These are phyloP conservation scores for Scheffersomyces quercinus DNA, from an alignment of 1,139 yeast genomes.

Conservation along the genomic window DNA sequence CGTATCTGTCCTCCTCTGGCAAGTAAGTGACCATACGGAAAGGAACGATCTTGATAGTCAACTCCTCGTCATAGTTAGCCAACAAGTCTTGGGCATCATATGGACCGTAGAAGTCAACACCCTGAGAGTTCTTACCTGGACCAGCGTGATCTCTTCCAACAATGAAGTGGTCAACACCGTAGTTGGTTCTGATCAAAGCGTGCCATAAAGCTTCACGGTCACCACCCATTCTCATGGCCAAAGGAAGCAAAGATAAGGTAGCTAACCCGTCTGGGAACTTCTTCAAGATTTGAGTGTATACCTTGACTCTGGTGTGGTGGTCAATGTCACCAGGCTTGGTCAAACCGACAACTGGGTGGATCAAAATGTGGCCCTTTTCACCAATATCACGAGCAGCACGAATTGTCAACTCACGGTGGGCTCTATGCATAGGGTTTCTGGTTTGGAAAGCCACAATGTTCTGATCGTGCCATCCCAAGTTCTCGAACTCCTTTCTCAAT, in stretches of 20 bases:
- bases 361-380: slow-evolving; percentile 63
- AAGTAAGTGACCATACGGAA: slow-evolving; percentile 96
- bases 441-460: slow-evolving; percentile 97
- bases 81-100: slow-evolving; percentile 94
- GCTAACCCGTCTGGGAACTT: slow-evolving; percentile 95
- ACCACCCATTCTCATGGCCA: slow-evolving; percentile 99
- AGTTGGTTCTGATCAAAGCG: slow-evolving; percentile 93
- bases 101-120: slow-evolving; percentile 94
- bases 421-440: slow-evolving; percentile 98
- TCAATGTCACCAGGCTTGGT: slow-evolving; percentile 98
- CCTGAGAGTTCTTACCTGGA: slow-evolving; percentile 91
- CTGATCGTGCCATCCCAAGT: slow-evolving; percentile 72
- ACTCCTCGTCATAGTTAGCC: slow-evolving; percentile 70
- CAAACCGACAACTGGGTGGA: slow-evolving; percentile 96
- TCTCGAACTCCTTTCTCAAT: slow-evolving; percentile 77
- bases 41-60: slow-evolving; percentile 82
- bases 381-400: slow-evolving; percentile 75
- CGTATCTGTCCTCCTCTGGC: slow-evolving; percentile 93
- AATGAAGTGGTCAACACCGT: slow-evolving; percentile 95
- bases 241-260: slow-evolving; percentile 79
- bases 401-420: slow-evolving; percentile 93
- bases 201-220: slow-evolving; percentile 99
- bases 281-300: slow-evolving; percentile 86
- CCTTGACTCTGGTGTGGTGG: slow-evolving; percentile 95
- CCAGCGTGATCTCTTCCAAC: slow-evolving; percentile 99